Evolutionary conservation across 116 monocot genomes (phyloP).

Genomic region (Cymodocea nodosa): DNA sequence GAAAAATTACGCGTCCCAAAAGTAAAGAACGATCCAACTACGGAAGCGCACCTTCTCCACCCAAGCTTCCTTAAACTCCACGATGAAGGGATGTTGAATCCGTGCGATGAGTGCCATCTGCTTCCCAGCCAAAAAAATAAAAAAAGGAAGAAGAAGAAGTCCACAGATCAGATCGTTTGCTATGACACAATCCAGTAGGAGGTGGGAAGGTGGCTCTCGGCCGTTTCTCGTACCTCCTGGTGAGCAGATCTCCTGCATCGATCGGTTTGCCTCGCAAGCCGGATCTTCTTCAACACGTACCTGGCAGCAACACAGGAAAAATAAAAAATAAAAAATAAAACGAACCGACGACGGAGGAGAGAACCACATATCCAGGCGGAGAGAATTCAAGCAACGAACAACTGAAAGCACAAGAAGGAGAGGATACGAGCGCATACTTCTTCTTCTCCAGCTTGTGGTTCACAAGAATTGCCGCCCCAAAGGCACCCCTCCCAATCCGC

Average conservation of each 20-base stretch:
- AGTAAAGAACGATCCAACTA: neutral
- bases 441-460: constrained; percentile 92
- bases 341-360: neutral
- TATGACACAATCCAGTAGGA: neutral
- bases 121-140: neutral
- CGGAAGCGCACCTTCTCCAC: constrained; percentile 79
- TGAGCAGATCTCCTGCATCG: constrained; percentile 96
- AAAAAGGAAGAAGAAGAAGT: too few species aligned
- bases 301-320: constrained; percentile 23
- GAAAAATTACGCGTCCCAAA: neutral
- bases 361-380: too few species aligned
- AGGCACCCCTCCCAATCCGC: constrained; percentile 93
- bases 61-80: constrained; percentile 99
- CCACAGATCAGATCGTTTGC: too few species aligned
- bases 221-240: constrained; percentile 53
- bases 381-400: neutral
- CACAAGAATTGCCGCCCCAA: constrained; percentile 94
- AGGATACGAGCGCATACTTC: constrained; percentile 26
- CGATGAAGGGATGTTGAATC: constrained; percentile 89
- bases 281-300: constrained; percentile 97
- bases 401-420: neutral
- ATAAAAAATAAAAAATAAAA: neutral
- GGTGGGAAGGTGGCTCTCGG: neutral
- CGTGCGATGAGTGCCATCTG: constrained; percentile 98
- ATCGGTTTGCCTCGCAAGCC: constrained; percentile 93